These are phyloP conservation scores for Umbelopsis sp. DNA, from an alignment of 192 early-diverging fungal genomes.

Conservation along the genomic window DNA sequence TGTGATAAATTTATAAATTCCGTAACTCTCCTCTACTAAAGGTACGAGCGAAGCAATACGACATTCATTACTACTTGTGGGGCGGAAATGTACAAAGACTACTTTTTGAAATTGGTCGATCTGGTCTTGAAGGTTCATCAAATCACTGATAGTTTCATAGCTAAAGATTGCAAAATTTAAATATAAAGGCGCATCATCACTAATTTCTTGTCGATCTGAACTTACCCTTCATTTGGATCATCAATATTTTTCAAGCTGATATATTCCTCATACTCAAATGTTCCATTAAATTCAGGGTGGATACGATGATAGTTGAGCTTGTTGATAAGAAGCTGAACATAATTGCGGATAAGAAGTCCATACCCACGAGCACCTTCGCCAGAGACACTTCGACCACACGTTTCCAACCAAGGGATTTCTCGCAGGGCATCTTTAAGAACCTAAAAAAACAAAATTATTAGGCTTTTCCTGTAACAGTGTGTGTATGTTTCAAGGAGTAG, in stretches of 20 bases:
- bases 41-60: conserved; percentile 94
- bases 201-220: neutral
- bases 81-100: conserved; percentile 83
- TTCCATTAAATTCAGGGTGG: conserved; percentile 92
- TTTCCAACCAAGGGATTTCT: conserved; percentile 85
- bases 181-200: neutral
- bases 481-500: neutral
- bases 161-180: conserved; percentile 32
- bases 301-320: conserved; percentile 92
- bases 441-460: conserved; percentile 34
- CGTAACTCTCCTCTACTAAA: conserved; percentile 94
- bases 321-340: conserved; percentile 84
- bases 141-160: conserved; percentile 95
- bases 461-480: neutral
- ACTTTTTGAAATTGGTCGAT: conserved; percentile 91
- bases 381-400: conserved; percentile 53
- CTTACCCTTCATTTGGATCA: conserved; percentile 96
- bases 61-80: conserved; percentile 88
- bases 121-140: conserved; percentile 89
- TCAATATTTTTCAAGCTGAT: conserved; percentile 90
- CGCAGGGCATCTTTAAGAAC: conserved; percentile 82
- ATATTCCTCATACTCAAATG: conserved; percentile 98
- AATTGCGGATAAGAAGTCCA: conserved; percentile 83
- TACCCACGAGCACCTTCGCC: conserved; percentile 66
- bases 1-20: conserved; percentile 94